Evolutionary conservation across 2,329 filamentous ascomycete species (phyloP).

Genomic region (Alternaria arborescens): DNA sequence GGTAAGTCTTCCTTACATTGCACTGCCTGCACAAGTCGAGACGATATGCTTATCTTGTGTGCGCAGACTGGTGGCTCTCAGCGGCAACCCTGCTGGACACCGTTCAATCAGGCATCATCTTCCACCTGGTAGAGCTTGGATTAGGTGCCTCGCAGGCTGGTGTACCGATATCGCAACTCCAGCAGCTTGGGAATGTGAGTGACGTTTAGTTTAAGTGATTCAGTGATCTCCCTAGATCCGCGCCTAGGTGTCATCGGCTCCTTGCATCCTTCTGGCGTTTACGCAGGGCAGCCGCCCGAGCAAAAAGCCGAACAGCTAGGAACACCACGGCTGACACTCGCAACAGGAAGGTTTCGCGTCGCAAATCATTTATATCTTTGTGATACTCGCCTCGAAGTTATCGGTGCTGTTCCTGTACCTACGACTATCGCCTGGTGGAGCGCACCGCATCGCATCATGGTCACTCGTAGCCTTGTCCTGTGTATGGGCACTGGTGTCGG

Average conservation of each 20-base stretch:
- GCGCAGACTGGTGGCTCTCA: conserved; percentile 19
- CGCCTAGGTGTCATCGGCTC: conserved; percentile 22
- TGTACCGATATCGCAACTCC: conserved; percentile 25
- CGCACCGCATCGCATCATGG: conserved; percentile 33
- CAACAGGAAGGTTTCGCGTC: conserved; percentile 40
- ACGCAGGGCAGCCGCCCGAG: conserved; percentile 5
- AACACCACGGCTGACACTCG: conserved; percentile 21
- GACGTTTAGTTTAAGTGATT: neutral
- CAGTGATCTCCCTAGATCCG: conserved; percentile 6
- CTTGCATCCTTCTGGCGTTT: conserved; percentile 8
- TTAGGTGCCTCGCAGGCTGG: conserved; percentile 31
- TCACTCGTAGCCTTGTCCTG: conserved; percentile 27
- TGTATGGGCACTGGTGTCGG: conserved; percentile 34
- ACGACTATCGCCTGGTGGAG: conserved; percentile 35
- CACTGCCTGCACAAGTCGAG: conserved; percentile 24
- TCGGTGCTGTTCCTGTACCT: conserved; percentile 42
- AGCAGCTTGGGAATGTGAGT: conserved; percentile 38
- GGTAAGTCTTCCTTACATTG: conserved; percentile 36
- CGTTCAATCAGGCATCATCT: conserved; percentile 35
- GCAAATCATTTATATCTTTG: conserved; percentile 42
- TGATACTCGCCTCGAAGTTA: conserved; percentile 39
- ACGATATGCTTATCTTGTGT: conserved; percentile 3
- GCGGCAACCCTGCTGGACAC: conserved; percentile 37
- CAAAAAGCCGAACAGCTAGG: neutral
- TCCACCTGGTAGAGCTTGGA: conserved; percentile 36